Conservation (phyloP, 768 basidiomycete genomes). For the Mycena indigotica region DNA sequence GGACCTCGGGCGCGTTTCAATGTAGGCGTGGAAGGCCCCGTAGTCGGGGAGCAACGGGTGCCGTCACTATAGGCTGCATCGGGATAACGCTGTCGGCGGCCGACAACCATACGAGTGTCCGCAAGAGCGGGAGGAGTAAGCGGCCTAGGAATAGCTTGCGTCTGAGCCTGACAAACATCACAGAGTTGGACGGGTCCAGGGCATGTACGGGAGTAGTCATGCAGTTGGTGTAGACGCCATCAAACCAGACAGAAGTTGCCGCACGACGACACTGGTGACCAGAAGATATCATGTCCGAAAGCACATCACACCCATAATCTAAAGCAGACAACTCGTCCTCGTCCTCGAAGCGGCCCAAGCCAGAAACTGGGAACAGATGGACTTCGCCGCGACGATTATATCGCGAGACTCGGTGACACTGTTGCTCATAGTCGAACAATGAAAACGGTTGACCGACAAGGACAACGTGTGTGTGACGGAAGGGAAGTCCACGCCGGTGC, state of each 20-base stretch:
- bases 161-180: neutral
- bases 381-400: neutral
- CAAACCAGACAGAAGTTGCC: neutral
- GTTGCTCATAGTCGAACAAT: slow-evolving; percentile 2
- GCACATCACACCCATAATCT: neutral
- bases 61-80: too few relatives aligned
- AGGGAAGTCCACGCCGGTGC: slow-evolving; percentile 1
- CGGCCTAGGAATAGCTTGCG: too few relatives aligned
- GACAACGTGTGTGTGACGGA: neutral
- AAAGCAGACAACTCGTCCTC: neutral
- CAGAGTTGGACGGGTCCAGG: neutral
- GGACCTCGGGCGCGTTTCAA: too few relatives aligned
- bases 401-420: neutral
- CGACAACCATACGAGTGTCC: too few relatives aligned
- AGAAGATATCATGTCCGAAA: neutral
- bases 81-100: too few relatives aligned
- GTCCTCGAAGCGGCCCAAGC: neutral
- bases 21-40: too few relatives aligned
- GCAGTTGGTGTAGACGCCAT: neutral
- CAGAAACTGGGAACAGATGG: neutral
- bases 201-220: neutral
- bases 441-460: neutral
- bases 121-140: too few relatives aligned
- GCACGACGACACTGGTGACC: neutral
- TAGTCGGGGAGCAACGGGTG: too few relatives aligned